Conservation (phyloP, 2,329 filamentous ascomycete genomes). For the Fusarium chaquense region DNA sequence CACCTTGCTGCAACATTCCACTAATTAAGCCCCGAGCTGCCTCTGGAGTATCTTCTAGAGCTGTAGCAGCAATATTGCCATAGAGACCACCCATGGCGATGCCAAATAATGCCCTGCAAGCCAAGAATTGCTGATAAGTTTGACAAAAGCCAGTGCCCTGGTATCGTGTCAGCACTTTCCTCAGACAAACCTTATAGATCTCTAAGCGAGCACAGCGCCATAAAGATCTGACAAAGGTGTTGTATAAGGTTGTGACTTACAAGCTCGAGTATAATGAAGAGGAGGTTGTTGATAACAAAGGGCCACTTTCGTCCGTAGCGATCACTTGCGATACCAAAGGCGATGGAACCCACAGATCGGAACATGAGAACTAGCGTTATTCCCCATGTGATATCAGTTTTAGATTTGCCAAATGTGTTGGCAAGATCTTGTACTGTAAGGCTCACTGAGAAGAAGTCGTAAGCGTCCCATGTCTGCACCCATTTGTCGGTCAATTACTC, state of each 20-base stretch:
- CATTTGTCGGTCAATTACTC: background rate
- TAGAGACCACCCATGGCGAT: conserved; percentile 86
- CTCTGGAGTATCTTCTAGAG: conserved; percentile 78
- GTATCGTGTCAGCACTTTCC: conserved; percentile 14
- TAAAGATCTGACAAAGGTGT: background rate
- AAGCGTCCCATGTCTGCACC: conserved; percentile 69
- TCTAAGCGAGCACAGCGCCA: conserved; percentile 3
- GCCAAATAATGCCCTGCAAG: conserved; percentile 80
- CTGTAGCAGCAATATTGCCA: conserved; percentile 83
- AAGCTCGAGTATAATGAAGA: conserved; percentile 79
- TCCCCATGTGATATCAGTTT: conserved; percentile 72
- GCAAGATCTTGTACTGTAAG: conserved; percentile 68
- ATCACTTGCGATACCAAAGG: conserved; percentile 68
- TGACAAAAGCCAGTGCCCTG: conserved; percentile 74
- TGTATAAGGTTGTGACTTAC: conserved; percentile 55
- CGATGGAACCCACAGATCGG: conserved; percentile 65
- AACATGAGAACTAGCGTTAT: conserved; percentile 74
- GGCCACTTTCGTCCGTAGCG: conserved; percentile 75
- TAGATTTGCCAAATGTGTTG: conserved; percentile 64
- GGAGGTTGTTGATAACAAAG: conserved; percentile 79
- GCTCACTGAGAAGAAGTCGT: conserved; percentile 75
- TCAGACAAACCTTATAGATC: conserved; percentile 13
- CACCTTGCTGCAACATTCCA: conserved; percentile 80
- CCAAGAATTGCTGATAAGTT: conserved; percentile 78
- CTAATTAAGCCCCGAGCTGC: conserved; percentile 79